Evolutionary conservation across 495 filamentous ascomycete species (phyloP).

Genomic region (Annulohypoxylon maeteangense): DNA sequence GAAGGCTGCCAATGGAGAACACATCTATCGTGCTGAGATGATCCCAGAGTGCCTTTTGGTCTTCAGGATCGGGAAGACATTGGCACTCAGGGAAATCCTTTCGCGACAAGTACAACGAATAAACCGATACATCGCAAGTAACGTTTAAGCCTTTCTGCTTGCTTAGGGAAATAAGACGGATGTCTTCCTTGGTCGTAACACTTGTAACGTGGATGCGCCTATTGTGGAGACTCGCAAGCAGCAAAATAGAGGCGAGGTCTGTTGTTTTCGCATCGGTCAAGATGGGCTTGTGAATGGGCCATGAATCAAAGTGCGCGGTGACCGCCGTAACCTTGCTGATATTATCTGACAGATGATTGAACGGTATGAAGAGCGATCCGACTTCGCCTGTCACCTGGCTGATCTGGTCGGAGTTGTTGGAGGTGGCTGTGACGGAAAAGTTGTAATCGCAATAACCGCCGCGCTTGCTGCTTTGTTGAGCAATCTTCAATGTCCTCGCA

Average conservation of each 20-base stretch:
- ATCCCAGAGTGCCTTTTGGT: constrained; percentile 84
- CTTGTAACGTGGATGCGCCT: constrained; percentile 86
- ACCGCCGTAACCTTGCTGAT: constrained; percentile 88
- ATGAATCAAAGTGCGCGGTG: constrained; percentile 81
- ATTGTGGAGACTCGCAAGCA: constrained; percentile 84
- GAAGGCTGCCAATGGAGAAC: constrained; percentile 85
- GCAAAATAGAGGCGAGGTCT: constrained; percentile 80
- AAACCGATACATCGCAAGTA: constrained; percentile 85
- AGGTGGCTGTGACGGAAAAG: constrained; percentile 84
- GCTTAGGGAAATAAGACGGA: constrained; percentile 79
- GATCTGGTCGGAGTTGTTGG: constrained; percentile 79
- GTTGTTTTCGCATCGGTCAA: constrained; percentile 87
- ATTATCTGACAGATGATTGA: constrained; percentile 86
- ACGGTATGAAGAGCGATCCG: constrained; percentile 86
- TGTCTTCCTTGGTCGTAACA: constrained; percentile 84
- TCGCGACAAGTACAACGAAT: constrained; percentile 80
- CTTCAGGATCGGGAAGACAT: constrained; percentile 73
- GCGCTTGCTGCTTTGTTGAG: constrained; percentile 77
- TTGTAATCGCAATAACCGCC: constrained; percentile 84
- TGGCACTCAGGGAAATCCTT: constrained; percentile 77
- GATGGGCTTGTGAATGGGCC: constrained; percentile 85
- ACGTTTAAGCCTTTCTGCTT: constrained; percentile 87
- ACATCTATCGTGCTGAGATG: constrained; percentile 81
- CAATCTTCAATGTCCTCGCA: constrained; percentile 74
- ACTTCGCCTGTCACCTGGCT: constrained; percentile 77